Evolutionary conservation across 352 stramenopile genomes (phyloP).

Genomic region (Blastocystis sp.): DNA sequence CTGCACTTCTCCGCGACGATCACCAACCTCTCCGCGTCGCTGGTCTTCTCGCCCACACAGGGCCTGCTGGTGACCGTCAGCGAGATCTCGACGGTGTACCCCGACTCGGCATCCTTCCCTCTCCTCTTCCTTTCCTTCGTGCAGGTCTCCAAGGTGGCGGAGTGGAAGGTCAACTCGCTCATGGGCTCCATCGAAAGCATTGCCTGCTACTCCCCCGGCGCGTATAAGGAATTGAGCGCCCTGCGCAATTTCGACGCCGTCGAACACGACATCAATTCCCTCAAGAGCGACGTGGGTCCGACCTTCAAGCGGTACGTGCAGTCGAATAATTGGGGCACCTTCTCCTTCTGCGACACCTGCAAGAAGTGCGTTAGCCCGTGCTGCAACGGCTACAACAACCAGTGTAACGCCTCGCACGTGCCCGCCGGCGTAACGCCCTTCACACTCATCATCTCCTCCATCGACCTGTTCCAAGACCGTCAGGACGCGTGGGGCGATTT

Average conservation of each 20-base stretch:
- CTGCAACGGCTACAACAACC: constrained; percentile 64
- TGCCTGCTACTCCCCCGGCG: constrained; percentile 13
- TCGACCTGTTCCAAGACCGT: constrained; percentile 25
- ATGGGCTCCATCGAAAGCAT: constrained; percentile 33
- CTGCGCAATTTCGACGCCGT: background rate
- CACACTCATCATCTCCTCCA: constrained; percentile 1
- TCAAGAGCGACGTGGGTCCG: background rate
- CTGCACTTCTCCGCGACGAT: background rate
- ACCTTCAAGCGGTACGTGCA: background rate
- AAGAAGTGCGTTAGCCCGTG: background rate
- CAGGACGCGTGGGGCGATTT: constrained; percentile 40
- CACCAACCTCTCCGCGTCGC: background rate
- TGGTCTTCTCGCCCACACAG: constrained; percentile 35
- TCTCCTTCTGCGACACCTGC: constrained; percentile 5
- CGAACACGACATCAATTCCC: background rate
- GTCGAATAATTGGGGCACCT: background rate
- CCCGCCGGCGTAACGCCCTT: constrained; percentile 38
- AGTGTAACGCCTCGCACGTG: constrained; percentile 40
- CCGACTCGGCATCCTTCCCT: constrained; percentile 11
- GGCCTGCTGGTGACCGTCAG: constrained; percentile 4
- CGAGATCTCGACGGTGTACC: constrained; percentile 9
- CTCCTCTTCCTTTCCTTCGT: constrained; percentile 4
- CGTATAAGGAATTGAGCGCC: background rate
- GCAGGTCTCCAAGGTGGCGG: constrained; percentile 5
- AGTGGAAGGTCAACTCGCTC: background rate